Conservation (phyloP, 2,329 filamentous ascomycete genomes). For the Aspergillus sojae region DNA sequence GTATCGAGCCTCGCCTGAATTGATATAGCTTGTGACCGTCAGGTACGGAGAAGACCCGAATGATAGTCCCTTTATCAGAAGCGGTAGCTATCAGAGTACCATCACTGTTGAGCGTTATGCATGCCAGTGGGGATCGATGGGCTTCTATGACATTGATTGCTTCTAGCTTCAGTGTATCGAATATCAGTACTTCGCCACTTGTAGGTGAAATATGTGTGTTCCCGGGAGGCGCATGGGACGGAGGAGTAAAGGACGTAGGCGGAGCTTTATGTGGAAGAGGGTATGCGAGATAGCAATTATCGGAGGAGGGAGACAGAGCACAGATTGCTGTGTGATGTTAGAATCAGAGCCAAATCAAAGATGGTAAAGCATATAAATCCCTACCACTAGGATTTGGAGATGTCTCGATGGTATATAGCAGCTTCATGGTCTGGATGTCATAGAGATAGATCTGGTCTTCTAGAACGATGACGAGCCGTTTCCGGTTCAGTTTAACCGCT, state of each 20-base stretch:
- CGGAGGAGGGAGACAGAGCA: constrained; percentile 88
- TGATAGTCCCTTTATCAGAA: constrained; percentile 96
- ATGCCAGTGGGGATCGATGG: constrained; percentile 87
- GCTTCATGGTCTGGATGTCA: constrained; percentile 97
- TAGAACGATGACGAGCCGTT: constrained; percentile 87
- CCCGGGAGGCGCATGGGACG: constrained; percentile 79
- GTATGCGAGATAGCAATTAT: constrained; percentile 94
- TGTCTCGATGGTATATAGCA: constrained; percentile 88
- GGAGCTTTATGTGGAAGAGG: constrained; percentile 72
- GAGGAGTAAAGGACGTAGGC: constrained; percentile 57
- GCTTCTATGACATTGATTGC: constrained; percentile 95
- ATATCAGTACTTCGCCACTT: constrained; percentile 89
- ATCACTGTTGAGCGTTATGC: constrained; percentile 87
- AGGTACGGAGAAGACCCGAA: constrained; percentile 91
- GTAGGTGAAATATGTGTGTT: constrained; percentile 78
- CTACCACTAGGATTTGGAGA: constrained; percentile 83
- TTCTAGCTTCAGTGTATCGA: constrained; percentile 85
- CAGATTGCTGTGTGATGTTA: constrained; percentile 68
- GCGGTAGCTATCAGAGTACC: constrained; percentile 90
- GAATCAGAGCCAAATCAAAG: neutral
- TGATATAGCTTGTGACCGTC: constrained; percentile 92
- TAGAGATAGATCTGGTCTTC: constrained; percentile 98
- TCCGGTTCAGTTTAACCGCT: constrained; percentile 90
- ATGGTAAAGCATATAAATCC: constrained; percentile 1
- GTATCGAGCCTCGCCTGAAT: constrained; percentile 93